These are phyloP conservation scores for Coniophora puteana DNA, from an alignment of 1,284 basidiomycete species.

Conservation along the genomic window DNA sequence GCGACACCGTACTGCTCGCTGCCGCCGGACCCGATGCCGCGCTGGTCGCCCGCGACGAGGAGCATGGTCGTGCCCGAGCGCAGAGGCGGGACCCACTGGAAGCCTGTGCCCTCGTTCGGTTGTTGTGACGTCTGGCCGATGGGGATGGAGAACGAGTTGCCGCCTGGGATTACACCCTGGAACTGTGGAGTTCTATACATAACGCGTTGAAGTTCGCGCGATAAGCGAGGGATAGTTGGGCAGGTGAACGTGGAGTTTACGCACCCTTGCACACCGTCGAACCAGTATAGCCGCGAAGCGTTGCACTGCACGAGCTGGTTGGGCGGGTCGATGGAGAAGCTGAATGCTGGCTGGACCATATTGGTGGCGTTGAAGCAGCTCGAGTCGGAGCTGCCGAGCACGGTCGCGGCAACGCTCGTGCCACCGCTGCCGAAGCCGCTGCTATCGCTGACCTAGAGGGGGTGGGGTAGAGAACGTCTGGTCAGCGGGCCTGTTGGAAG, in stretches of 20 bases:
- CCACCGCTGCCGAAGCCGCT: slow-evolving; percentile 71
- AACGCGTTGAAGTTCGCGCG: neutral
- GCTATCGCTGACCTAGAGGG: slow-evolving; percentile 63
- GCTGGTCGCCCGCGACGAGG: slow-evolving; percentile 60
- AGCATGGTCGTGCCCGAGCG: slow-evolving; percentile 61
- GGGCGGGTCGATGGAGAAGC: slow-evolving; percentile 55
- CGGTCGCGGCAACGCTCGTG: slow-evolving; percentile 60
- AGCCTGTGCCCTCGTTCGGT: slow-evolving; percentile 49
- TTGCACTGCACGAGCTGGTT: slow-evolving; percentile 62
- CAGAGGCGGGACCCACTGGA: slow-evolving; percentile 64
- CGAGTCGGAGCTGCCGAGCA: slow-evolving; percentile 46
- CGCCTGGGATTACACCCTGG: slow-evolving; percentile 74
- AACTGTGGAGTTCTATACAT: slow-evolving; percentile 49
- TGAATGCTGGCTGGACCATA: slow-evolving; percentile 50
- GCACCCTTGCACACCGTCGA: slow-evolving; percentile 52
- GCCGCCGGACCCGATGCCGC: slow-evolving; percentile 66
- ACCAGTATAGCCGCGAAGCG: slow-evolving; percentile 62
- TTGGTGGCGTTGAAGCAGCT: slow-evolving; percentile 55
- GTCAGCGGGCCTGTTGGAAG: too few species aligned
- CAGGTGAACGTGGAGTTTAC: slow-evolving; percentile 14
- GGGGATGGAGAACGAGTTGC: slow-evolving; percentile 66
- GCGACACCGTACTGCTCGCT: slow-evolving; percentile 54
- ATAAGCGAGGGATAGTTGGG: slow-evolving; percentile 3
- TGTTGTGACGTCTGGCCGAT: slow-evolving; percentile 39
- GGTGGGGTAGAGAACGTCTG: neutral